Evolutionary conservation across 345 rosid species (phyloP).

Genomic region (Citrus glauca): DNA sequence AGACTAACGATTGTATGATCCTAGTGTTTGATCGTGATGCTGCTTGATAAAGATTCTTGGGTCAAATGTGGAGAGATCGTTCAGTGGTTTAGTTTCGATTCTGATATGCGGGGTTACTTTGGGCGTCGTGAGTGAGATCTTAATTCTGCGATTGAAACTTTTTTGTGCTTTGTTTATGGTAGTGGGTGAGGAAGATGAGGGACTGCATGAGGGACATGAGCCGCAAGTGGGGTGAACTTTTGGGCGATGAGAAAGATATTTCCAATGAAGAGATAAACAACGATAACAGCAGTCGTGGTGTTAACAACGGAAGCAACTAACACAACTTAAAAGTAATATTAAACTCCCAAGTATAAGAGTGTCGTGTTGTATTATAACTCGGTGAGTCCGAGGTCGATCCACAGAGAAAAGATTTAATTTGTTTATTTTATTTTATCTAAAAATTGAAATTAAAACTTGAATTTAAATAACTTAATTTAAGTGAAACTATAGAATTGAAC

Average conservation of each 20-base stretch:
- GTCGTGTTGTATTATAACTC: too few relatives aligned
- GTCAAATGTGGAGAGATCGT: not conserved
- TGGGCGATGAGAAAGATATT: constrained; percentile 19
- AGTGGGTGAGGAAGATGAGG: constrained; percentile 36
- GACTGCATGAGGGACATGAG: constrained; percentile 35
- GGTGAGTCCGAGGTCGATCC: too few relatives aligned
- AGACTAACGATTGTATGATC: not conserved
- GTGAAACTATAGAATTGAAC: too few relatives aligned
- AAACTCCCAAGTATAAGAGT: too few relatives aligned
- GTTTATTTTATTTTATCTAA: too few relatives aligned
- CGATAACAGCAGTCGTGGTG: too few relatives aligned
- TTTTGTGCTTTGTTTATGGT: not conserved
- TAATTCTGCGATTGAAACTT: not conserved
- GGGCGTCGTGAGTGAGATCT: not conserved
- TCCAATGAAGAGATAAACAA: not conserved
- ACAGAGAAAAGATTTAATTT: too few relatives aligned
- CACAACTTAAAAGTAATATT: too few relatives aligned
- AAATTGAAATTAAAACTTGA: too few relatives aligned
- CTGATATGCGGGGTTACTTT: not conserved
- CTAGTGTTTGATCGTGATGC: too few relatives aligned
- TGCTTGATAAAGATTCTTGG: not conserved
- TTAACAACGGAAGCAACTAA: not conserved
- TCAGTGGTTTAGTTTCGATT: not conserved
- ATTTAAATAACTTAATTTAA: too few relatives aligned
- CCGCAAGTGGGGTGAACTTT: constrained; percentile 23